Percentiles rank a stretch among this genome's conserved stretches.
These are phyloP conservation scores for Cyclotella cryptica DNA, from an alignment of 108 stramenopile species.

Conservation along the genomic window DNA sequence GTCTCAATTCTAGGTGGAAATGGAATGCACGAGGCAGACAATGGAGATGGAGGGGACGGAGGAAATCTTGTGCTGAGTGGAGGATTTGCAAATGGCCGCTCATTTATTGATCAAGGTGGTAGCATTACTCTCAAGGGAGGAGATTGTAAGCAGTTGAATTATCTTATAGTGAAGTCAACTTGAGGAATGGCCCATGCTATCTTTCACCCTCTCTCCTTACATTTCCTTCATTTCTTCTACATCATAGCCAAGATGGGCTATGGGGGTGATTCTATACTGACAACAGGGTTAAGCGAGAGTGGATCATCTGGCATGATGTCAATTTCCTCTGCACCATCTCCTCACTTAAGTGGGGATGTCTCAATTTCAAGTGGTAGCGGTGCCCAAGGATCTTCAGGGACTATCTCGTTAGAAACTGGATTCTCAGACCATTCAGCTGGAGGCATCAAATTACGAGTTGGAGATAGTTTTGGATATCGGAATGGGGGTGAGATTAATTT, in stretches of 20 bases:
- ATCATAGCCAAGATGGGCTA: slow-evolving; percentile 35
- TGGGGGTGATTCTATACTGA: slow-evolving; percentile 28
- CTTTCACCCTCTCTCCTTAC: slow-evolving; percentile 4
- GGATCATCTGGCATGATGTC: slow-evolving; percentile 26
- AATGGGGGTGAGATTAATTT: slow-evolving; percentile 51
- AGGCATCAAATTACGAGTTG: slow-evolving; percentile 50
- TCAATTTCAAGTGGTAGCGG: background rate
- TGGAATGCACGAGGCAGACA: slow-evolving; percentile 29
- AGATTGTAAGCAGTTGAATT: slow-evolving; percentile 34
- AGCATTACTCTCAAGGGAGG: slow-evolving; percentile 26
- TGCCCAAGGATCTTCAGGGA: background rate
- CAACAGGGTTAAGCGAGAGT: slow-evolving; percentile 26
- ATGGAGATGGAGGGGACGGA: slow-evolving; percentile 48
- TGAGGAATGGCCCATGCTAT: background rate
- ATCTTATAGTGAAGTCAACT: too few relatives aligned
- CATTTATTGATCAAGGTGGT: slow-evolving; percentile 40
- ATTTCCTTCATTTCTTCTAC: slow-evolving; percentile 1
- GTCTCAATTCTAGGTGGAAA: slow-evolving; percentile 38
- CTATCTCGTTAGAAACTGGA: slow-evolving; percentile 49
- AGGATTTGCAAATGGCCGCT: slow-evolving; percentile 42
- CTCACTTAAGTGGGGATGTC: slow-evolving; percentile 9
- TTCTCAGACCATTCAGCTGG: slow-evolving; percentile 49
- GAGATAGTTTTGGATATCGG: slow-evolving; percentile 37
- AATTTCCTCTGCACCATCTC: slow-evolving; percentile 30
- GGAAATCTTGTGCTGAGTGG: slow-evolving; percentile 28